These are phyloP conservation scores for Entomortierella lignicola DNA, from an alignment of 192 early-diverging fungal genomes.

Conservation along the genomic window DNA sequence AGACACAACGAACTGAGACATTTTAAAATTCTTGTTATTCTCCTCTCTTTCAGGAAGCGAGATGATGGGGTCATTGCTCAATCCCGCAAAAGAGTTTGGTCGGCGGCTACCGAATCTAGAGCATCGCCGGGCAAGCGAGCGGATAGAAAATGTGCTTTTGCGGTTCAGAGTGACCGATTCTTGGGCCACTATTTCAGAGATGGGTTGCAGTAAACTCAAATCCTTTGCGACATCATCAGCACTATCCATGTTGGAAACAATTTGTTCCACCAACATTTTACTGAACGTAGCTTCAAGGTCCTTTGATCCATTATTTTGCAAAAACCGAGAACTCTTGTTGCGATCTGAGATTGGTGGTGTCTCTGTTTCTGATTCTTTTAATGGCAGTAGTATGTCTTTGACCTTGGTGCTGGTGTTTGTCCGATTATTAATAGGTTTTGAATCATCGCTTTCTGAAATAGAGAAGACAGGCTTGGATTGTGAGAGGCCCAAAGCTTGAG, in stretches of 20 bases:
- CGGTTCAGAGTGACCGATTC: constrained; percentile 4
- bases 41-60: constrained; percentile 2
- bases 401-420: constrained; percentile 4
- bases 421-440: too few relatives aligned
- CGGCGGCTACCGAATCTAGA: constrained; percentile 27
- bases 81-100: constrained; percentile 37
- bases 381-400: too few relatives aligned
- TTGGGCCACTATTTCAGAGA: background rate
- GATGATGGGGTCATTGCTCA: constrained; percentile 25
- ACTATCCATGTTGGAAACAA: background rate
- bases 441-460: too few relatives aligned
- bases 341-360: too few relatives aligned
- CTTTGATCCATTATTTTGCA: background rate
- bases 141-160: constrained; percentile 30
- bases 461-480: constrained; percentile 3
- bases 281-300: background rate
- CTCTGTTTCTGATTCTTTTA: too few relatives aligned
- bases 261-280: background rate
- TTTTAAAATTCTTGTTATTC: background rate
- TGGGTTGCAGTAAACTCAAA: background rate
- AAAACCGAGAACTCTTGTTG: background rate
- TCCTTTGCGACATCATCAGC: background rate
- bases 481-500: constrained; percentile 15
- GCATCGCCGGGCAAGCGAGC: constrained; percentile 43
- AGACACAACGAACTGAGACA: background rate